A percentile compares a stretch with the other conserved stretches of the same genome.
Conservation (phyloP, 108 stramenopile genomes). For the Halocafeteria seosinensis region DNA sequence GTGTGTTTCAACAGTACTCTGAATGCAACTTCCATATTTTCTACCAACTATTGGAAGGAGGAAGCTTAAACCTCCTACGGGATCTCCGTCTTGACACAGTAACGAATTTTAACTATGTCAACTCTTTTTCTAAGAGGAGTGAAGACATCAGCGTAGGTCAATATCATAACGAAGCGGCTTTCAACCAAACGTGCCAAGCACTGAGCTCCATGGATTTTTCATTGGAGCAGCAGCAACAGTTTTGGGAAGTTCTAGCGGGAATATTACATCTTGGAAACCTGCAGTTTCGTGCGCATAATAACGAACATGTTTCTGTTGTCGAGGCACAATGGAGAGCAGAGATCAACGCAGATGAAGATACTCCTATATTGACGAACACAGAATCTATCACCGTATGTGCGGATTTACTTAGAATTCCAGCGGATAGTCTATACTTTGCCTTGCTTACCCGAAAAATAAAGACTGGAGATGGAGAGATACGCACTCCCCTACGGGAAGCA, state of each 20-base stretch:
- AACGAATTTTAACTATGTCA: no score
- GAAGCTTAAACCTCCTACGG: slow-evolving; percentile 8
- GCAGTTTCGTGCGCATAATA: not conserved
- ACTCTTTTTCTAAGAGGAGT: no score
- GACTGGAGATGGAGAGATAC: slow-evolving; percentile 59
- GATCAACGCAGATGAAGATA: no score
- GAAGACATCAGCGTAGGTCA: no score
- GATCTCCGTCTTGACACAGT: slow-evolving; percentile 33
- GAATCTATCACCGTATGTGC: slow-evolving; percentile 13
- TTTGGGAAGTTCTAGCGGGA: slow-evolving; percentile 9
- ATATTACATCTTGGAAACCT: slow-evolving; percentile 24
- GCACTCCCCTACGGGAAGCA: slow-evolving; percentile 47
- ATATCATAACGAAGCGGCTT: no score
- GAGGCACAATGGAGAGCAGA: no score
- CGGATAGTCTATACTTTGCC: slow-evolving; percentile 45
- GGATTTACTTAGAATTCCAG: no score
- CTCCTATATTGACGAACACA: not conserved
- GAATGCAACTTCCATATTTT: slow-evolving; percentile 49
- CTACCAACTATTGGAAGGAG: slow-evolving; percentile 34
- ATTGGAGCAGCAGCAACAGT: not conserved
- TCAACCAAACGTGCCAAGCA: slow-evolving; percentile 1
- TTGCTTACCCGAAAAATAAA: slow-evolving; percentile 59
- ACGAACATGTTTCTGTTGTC: no score
- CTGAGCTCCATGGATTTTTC: slow-evolving; percentile 11
- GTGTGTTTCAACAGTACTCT: slow-evolving; percentile 24